A percentile compares a stretch with the other conserved stretches of the same genome.
Evolutionary conservation across 2,329 filamentous ascomycete species (phyloP).

Genomic region (Magnaporthales sp.): DNA sequence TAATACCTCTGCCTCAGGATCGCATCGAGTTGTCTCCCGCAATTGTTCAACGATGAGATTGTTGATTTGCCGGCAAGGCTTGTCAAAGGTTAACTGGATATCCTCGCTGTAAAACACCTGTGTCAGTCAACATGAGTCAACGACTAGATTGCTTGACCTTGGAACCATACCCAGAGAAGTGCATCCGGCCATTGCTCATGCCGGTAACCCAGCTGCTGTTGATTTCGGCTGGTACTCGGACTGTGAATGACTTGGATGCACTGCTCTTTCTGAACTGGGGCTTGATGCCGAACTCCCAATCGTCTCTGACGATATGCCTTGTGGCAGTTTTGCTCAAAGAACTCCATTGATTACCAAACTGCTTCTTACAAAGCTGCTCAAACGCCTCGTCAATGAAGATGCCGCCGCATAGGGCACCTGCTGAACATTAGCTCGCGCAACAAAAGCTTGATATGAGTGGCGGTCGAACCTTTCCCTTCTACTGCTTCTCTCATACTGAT

Average conservation of each 20-base stretch:
- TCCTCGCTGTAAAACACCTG: neutral
- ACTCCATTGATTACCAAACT: conserved; percentile 9
- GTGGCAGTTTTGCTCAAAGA: neutral
- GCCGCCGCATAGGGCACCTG: conserved; percentile 29
- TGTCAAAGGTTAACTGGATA: too few species aligned
- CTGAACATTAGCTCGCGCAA: too few species aligned
- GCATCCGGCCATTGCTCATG: neutral
- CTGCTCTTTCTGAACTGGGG: conserved; percentile 10
- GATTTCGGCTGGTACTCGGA: conserved; percentile 9
- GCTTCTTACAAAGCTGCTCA: conserved; percentile 16
- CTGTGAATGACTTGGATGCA: conserved; percentile 3
- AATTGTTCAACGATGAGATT: too few species aligned
- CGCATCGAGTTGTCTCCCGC: too few species aligned
- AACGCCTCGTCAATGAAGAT: conserved; percentile 31
- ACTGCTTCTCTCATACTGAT: conserved; percentile 26
- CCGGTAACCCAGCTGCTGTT: neutral
- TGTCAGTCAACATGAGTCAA: neutral
- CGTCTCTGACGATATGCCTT: conserved; percentile 9
- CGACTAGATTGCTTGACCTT: neutral
- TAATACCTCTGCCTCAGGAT: too few species aligned
- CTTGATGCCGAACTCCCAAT: conserved; percentile 20
- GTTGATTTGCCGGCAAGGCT: too few species aligned
- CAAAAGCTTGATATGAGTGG: too few species aligned
- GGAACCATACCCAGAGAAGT: neutral
- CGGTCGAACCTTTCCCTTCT: conserved; percentile 24